Conservation (phyloP, 768 basidiomycete genomes). For the Amanita phalloides region DNA sequence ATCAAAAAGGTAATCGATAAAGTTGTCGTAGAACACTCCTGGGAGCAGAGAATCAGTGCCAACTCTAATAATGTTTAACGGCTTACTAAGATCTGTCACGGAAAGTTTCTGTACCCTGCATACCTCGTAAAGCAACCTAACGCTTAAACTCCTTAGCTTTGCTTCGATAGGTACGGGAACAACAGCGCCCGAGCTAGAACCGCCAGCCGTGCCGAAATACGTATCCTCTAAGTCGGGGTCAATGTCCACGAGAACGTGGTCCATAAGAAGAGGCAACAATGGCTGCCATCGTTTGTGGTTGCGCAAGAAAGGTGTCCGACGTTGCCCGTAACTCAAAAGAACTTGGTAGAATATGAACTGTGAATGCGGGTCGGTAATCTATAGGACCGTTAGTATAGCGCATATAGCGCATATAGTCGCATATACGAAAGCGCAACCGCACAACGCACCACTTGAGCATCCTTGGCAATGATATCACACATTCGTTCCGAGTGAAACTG, state of each 20-base stretch:
- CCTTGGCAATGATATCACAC: slow-evolving; percentile 67
- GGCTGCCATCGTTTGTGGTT: slow-evolving; percentile 78
- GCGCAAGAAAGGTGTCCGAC: slow-evolving; percentile 58
- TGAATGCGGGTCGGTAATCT: slow-evolving; percentile 82
- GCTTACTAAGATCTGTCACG: slow-evolving; percentile 68
- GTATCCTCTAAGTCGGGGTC: slow-evolving; percentile 64
- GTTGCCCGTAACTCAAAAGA: slow-evolving; percentile 67
- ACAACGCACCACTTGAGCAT: slow-evolving; percentile 50
- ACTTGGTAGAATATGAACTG: slow-evolving; percentile 73
- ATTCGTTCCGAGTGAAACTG: slow-evolving; percentile 87
- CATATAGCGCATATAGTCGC: slow-evolving; percentile 5
- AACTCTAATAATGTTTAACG: background rate
- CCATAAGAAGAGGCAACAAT: slow-evolving; percentile 75
- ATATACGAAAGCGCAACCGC: background rate
- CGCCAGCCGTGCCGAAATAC: slow-evolving; percentile 34
- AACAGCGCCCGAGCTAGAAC: slow-evolving; percentile 22
- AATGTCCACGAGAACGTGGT: slow-evolving; percentile 72
- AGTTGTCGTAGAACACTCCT: slow-evolving; percentile 76
- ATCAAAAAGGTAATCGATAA: slow-evolving; percentile 86
- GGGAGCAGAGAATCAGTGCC: background rate
- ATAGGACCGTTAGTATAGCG: slow-evolving; percentile 1
- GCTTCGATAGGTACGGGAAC: slow-evolving; percentile 74
- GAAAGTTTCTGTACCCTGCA: slow-evolving; percentile 84
- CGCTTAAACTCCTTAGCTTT: slow-evolving; percentile 60
- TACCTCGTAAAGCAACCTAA: slow-evolving; percentile 82